Percentiles rank a stretch among this genome's conserved stretches.
Conservation (phyloP, 2,329 filamentous ascomycete genomes). For the Onygenales sp. region DNA sequence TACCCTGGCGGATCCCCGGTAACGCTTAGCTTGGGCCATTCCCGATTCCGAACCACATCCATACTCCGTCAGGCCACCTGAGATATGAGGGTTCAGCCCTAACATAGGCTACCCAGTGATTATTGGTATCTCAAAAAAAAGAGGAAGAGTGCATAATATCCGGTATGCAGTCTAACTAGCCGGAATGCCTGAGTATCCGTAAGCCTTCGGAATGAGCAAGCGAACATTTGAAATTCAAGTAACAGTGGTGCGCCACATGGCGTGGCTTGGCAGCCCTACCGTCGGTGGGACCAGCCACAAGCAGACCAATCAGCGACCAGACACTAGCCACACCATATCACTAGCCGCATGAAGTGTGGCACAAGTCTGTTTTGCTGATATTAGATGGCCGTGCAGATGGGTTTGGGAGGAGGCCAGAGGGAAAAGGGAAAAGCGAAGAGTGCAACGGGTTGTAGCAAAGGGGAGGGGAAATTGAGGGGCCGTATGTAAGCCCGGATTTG, state of each 20-base stretch:
- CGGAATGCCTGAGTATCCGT: too few relatives aligned
- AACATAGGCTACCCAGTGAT: too few relatives aligned
- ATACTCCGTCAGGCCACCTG: too few relatives aligned
- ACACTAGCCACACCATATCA: neutral
- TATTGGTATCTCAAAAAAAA: too few relatives aligned
- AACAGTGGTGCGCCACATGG: neutral
- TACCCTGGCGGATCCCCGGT: too few relatives aligned
- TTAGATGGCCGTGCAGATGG: neutral
- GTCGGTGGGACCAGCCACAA: neutral
- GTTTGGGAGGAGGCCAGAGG: neutral
- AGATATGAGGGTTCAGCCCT: too few relatives aligned
- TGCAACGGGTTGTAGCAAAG: neutral
- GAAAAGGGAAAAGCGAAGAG: neutral
- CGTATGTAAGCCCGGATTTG: neutral
- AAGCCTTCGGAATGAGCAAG: too few relatives aligned
- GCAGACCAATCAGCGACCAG: neutral
- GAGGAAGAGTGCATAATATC: too few relatives aligned
- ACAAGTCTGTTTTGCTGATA: neutral
- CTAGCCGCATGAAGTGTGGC: neutral
- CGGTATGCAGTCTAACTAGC: too few relatives aligned
- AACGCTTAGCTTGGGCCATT: too few relatives aligned
- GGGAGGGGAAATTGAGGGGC: neutral
- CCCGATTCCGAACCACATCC: too few relatives aligned
- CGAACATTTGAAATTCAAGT: neutral
- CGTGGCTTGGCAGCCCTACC: neutral